Conservation (phyloP, 352 stramenopile species). For the Thalassiosira livingstoniorum region DNA sequence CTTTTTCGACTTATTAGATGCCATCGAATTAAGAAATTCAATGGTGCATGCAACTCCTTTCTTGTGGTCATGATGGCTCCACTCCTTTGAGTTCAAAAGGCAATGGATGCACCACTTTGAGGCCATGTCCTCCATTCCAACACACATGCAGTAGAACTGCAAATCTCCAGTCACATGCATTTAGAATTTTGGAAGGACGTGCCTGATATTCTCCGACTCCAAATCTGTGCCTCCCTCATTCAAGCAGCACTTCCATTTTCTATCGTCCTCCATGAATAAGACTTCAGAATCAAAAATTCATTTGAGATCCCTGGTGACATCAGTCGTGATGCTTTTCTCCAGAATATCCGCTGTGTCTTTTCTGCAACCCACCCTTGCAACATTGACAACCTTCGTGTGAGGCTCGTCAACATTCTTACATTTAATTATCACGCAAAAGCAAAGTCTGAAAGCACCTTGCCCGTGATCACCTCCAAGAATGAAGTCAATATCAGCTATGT, state of each 20-base stretch:
- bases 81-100: not conserved
- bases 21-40: not conserved
- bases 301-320: not conserved
- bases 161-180: no score
- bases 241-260: no score
- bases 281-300: not conserved
- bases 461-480: not conserved
- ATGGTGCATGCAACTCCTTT: not conserved
- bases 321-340: not conserved
- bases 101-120: not conserved
- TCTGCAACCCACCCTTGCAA: not conserved
- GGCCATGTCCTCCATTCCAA: not conserved
- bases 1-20: not conserved
- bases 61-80: not conserved
- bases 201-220: not conserved
- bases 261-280: not conserved
- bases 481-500: not conserved
- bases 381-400: not conserved
- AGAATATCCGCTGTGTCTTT: not conserved
- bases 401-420: not conserved
- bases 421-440: not conserved
- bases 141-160: no score
- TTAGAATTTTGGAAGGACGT: not conserved
- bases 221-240: not conserved
- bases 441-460: not conserved